A percentile compares a stretch with the other conserved stretches of the same genome.
Evolutionary conservation across 352 stramenopile species (phyloP).

Genomic region (Phytophthora kernoviae): DNA sequence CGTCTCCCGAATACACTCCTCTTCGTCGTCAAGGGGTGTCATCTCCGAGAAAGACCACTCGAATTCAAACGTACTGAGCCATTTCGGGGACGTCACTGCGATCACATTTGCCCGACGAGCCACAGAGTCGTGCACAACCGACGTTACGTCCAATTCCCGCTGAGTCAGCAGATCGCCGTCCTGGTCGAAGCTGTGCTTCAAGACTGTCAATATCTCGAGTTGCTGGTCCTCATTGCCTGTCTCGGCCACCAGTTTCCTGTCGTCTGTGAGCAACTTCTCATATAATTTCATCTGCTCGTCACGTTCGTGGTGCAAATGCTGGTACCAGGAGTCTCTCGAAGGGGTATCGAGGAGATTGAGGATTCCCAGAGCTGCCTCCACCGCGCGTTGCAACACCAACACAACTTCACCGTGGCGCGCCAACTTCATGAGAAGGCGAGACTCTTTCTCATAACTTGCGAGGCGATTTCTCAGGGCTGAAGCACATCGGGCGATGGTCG

Average conservation of each 20-base stretch:
- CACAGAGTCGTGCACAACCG: slow-evolving; percentile 19
- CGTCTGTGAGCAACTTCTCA: slow-evolving; percentile 17
- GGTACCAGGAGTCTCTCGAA: slow-evolving; percentile 10
- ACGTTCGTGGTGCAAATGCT: slow-evolving; percentile 12
- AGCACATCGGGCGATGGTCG: neutral
- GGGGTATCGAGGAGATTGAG: neutral
- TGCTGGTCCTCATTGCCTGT: slow-evolving; percentile 20
- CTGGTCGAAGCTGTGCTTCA: slow-evolving; percentile 22
- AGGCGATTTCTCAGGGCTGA: slow-evolving; percentile 12
- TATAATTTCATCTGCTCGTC: slow-evolving; percentile 11
- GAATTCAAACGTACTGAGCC: slow-evolving; percentile 18
- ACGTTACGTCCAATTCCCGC: slow-evolving; percentile 17
- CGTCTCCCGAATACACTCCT: slow-evolving; percentile 16
- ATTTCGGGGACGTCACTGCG: slow-evolving; percentile 15
- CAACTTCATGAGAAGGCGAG: slow-evolving; percentile 19
- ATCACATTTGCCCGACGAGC: slow-evolving; percentile 11
- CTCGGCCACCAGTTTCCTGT: slow-evolving; percentile 14
- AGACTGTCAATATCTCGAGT: slow-evolving; percentile 20
- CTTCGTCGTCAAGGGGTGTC: slow-evolving; percentile 11
- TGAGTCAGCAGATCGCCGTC: slow-evolving; percentile 13
- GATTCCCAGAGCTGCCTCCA: slow-evolving; percentile 14
- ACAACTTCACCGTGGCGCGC: slow-evolving; percentile 24
- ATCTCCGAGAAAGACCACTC: slow-evolving; percentile 21
- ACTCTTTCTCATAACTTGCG: slow-evolving; percentile 18
- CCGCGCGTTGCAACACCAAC: slow-evolving; percentile 15